Evolutionary conservation across 768 basidiomycete species (phyloP), one percentile per base, ranked within the genome.

Genomic region (Mycena capillaripes): DNA sequence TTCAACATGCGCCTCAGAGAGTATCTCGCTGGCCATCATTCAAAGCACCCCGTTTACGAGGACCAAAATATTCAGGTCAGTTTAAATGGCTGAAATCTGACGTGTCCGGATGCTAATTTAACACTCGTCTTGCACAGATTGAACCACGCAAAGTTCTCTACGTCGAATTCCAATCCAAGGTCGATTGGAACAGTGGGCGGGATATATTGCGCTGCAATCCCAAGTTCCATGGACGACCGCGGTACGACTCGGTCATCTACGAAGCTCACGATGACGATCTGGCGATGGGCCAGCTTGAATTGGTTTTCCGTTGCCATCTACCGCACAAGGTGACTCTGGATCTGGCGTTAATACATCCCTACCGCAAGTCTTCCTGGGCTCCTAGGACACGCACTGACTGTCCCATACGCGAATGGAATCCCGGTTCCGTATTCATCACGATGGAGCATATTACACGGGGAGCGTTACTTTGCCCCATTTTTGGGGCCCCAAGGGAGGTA

Each of bases 1-100:
- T 70, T 70, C 56, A 58, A 70, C 46, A 57, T 50, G 61, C 50
- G 62, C 14, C 69, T 70, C 25, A 2, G 69, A 3, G 69, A 70
- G 27, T 70, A 70, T 38, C 38, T 70, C 25, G 60, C 69, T 2
- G 16, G 11, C 2, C 52, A 64, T 46, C 55, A 70, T 38, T 32
- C 42, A 3, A 40, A 29, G 2, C 50, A 61, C 30, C 60, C 60
- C 6, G 68, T 69, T 30, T 16, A 14, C 46, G 2, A 36, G 16
- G 68, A 55, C 0, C 29, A 61, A 30, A 30, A 63, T 50, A 69
- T 69, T 38, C 48, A 63, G 59, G 68, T 56, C 2, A 4, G 61
- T 57, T 12, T 36, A 6, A 36, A 38, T 34, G 19, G 16, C 14
- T 34, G 16, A 29, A 25, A 4, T 38, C 38, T 12, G 34, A 21